Conservation (phyloP, 2,329 filamentous ascomycete genomes). For the Scedosporium aurantiacum region DNA sequence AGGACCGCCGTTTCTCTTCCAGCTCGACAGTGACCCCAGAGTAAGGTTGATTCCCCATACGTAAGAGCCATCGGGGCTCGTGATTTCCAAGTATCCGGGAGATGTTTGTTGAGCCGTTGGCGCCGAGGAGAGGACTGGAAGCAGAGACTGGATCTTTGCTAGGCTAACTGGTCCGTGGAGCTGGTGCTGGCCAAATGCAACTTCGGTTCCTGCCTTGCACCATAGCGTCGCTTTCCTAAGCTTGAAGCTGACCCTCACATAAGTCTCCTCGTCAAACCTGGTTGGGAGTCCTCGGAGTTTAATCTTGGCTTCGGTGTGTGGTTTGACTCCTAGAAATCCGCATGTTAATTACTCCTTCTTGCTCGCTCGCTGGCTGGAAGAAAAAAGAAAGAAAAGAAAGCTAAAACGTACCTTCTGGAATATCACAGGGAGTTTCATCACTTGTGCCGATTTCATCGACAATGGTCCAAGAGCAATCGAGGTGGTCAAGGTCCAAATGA, state of each 20-base stretch:
- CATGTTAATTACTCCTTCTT: neutral
- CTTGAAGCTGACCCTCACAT: conserved; percentile 37
- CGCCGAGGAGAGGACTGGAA: conserved; percentile 9
- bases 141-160: conserved; percentile 8
- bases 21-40: conserved; percentile 29
- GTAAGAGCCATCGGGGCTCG: conserved; percentile 21
- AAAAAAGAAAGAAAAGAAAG: neutral
- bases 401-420: conserved; percentile 27
- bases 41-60: conserved; percentile 33
- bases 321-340: conserved; percentile 25
- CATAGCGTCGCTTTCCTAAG: conserved; percentile 34
- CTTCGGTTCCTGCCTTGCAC: conserved; percentile 37
- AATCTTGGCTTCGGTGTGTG: conserved; percentile 27
- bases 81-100: conserved; percentile 20
- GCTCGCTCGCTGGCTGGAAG: neutral
- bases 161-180: conserved; percentile 24
- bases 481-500: conserved; percentile 38
- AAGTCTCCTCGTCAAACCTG: conserved; percentile 23
- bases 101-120: conserved; percentile 20
- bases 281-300: conserved; percentile 20
- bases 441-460: conserved; percentile 23
- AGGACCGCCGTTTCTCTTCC: conserved; percentile 18
- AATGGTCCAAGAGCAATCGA: conserved; percentile 32
- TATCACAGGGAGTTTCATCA: conserved; percentile 19
- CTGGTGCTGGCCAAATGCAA: conserved; percentile 38